Evolutionary conservation across 345 rosid species (phyloP).

Genomic region (Angophora floribunda): DNA sequence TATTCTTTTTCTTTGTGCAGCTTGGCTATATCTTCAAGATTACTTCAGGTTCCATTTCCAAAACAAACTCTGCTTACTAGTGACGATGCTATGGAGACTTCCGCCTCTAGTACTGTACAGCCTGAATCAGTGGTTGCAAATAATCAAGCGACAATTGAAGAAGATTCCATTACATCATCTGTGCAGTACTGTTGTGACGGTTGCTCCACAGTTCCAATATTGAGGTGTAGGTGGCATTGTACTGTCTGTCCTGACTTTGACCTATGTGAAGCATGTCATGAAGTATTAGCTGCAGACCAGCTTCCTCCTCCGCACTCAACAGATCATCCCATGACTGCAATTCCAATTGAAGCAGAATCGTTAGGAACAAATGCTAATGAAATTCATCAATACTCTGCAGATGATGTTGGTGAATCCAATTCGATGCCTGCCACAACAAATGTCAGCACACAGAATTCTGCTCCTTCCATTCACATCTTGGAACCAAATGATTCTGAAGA

Average conservation of each 20-base stretch:
- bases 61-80: constrained; percentile 81
- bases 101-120: constrained; percentile 43
- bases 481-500: constrained; percentile 84
- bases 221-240: constrained; percentile 97
- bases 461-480: constrained; percentile 90
- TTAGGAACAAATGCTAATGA: constrained; percentile 79
- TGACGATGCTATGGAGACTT: constrained; percentile 71
- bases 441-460: constrained; percentile 42
- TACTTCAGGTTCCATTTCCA: constrained; percentile 99
- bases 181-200: constrained; percentile 99
- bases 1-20: constrained; percentile 29
- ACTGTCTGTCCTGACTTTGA: constrained; percentile 98
- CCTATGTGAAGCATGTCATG: constrained; percentile 93
- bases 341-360: constrained; percentile 90
- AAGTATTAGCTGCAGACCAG: constrained; percentile 69
- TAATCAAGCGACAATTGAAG: constrained; percentile 84
- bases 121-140: constrained; percentile 54
- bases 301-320: constrained; percentile 91
- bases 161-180: constrained; percentile 89
- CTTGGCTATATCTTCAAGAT: constrained; percentile 95
- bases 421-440: constrained; percentile 34
- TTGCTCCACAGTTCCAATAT: constrained; percentile 95
- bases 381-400: constrained; percentile 71
- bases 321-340: constrained; percentile 94
- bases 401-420: constrained; percentile 54